These are phyloP conservation scores for Bruguiera parviflora DNA, from an alignment of 345 rosid species.

Conservation along the genomic window DNA sequence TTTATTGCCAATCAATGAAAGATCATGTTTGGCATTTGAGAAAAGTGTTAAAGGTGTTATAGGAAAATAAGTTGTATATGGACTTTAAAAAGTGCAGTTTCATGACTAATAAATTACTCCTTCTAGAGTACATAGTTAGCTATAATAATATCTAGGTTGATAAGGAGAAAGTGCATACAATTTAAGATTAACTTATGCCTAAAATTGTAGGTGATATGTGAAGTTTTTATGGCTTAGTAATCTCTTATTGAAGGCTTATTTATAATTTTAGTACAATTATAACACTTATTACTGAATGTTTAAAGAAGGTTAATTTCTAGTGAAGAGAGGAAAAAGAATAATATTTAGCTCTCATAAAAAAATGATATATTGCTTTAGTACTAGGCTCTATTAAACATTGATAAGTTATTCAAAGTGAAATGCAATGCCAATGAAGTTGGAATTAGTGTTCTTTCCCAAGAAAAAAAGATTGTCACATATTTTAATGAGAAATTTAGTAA, in stretches of 20 bases:
- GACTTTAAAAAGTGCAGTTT: not conserved
- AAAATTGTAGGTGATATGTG: not conserved
- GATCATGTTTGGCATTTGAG: not conserved
- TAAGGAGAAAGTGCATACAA: not conserved
- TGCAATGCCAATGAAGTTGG: not conserved
- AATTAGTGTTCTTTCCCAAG: not conserved
- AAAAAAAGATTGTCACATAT: not conserved
- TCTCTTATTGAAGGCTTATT: not conserved
- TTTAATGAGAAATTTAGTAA: constrained; percentile 15
- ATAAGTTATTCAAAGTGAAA: not conserved
- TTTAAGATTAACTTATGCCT: not conserved
- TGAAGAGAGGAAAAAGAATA: not conserved
- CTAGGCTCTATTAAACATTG: not conserved
- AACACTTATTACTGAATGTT: not conserved
- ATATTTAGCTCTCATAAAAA: not conserved
- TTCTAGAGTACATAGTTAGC: not conserved
- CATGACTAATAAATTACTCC: not conserved
- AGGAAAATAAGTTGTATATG: not conserved
- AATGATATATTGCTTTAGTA: not conserved
- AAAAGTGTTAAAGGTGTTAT: not conserved
- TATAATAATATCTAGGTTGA: not conserved
- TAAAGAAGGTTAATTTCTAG: not conserved
- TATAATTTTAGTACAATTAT: not conserved
- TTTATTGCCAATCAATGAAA: not conserved
- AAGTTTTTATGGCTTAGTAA: not conserved